phyloP scores from a whole-genome alignment of 768 basidiomycete genomes.

The Boletus edulis region DNA sequence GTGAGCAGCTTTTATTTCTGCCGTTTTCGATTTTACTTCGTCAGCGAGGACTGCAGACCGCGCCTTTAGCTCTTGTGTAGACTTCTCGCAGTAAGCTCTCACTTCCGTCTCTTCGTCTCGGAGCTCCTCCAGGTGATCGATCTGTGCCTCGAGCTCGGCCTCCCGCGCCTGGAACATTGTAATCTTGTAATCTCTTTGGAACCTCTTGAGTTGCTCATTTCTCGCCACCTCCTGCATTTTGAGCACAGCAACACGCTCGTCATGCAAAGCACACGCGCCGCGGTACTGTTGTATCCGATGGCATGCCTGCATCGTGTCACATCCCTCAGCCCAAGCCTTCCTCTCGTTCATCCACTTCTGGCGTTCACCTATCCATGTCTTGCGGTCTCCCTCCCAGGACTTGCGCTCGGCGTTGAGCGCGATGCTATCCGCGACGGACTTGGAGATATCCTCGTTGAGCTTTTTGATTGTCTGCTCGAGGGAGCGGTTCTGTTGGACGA shows the following conservation, averaged over 20 bases:
- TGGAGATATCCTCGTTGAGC: constrained; percentile 48
- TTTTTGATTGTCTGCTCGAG: constrained; percentile 61
- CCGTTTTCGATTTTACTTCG: constrained; percentile 39
- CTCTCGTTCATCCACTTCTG: constrained; percentile 53
- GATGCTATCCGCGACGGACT: constrained; percentile 25
- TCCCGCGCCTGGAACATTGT: constrained; percentile 67
- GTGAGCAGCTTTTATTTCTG: constrained; percentile 37
- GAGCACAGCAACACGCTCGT: constrained; percentile 48
- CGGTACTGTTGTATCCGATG: constrained; percentile 66
- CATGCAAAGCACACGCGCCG: constrained; percentile 51
- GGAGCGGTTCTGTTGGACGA: constrained; percentile 64
- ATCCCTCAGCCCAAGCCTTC: constrained; percentile 58
- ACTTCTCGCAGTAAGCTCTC: constrained; percentile 24
- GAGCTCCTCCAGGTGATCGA: constrained; percentile 52
- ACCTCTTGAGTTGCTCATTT: constrained; percentile 53
- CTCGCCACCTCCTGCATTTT: constrained; percentile 54
- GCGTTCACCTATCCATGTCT: constrained; percentile 20
- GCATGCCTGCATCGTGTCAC: constrained; percentile 58
- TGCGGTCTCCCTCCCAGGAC: constrained; percentile 27
- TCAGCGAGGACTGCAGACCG: constrained; percentile 33
- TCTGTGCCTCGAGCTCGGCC: constrained; percentile 51
- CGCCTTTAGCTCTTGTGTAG: constrained; percentile 28
- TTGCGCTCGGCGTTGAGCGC: constrained; percentile 41
- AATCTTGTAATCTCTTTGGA: constrained; percentile 67
- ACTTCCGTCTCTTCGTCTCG: constrained; percentile 28